A percentile compares a stretch with the other conserved stretches of the same genome.
phyloP scores from a whole-genome alignment of 2,329 filamentous ascomycete species.

The Ceratocystis destructans region DNA sequence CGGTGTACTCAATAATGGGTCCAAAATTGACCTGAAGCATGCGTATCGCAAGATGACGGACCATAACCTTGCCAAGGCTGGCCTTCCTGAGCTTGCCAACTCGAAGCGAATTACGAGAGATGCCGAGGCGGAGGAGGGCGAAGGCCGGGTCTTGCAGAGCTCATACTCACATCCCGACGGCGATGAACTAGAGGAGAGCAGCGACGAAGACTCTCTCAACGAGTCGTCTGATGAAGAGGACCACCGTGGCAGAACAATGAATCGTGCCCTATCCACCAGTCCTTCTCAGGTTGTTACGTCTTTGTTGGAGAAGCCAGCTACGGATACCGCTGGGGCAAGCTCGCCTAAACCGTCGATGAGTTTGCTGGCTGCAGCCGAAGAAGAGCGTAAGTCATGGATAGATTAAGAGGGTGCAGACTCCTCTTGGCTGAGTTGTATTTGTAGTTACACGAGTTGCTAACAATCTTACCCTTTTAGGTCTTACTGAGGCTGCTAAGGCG shows the following conservation, averaged over 20 bases:
- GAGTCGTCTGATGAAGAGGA: constrained; percentile 54
- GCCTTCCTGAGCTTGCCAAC: constrained; percentile 46
- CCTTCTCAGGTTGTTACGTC: constrained; percentile 9
- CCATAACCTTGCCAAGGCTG: constrained; percentile 50
- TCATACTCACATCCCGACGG: constrained; percentile 53
- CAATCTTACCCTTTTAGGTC: constrained; percentile 5
- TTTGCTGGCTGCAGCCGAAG: constrained; percentile 59
- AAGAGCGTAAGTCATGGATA: constrained; percentile 52
- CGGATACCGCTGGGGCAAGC: constrained; percentile 22
- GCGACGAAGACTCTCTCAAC: constrained; percentile 49
- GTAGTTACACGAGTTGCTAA: not conserved
- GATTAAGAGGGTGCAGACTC: not conserved
- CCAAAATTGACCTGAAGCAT: constrained; percentile 51
- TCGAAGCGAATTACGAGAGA: constrained; percentile 34
- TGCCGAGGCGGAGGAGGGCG: constrained; percentile 29
- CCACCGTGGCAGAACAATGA: constrained; percentile 44
- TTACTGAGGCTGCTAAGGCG: constrained; percentile 9
- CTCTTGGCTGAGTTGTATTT: too few relatives aligned
- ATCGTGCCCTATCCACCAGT: constrained; percentile 24
- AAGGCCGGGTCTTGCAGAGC: constrained; percentile 49
- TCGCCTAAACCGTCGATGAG: constrained; percentile 36
- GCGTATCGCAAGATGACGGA: constrained; percentile 61
- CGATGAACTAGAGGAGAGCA: constrained; percentile 46
- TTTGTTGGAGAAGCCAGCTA: not conserved
- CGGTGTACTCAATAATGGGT: constrained; percentile 45